These are phyloP conservation scores for Blastobotrys illinoisensis DNA, from an alignment of 1,139 yeast species.

Conservation along the genomic window DNA sequence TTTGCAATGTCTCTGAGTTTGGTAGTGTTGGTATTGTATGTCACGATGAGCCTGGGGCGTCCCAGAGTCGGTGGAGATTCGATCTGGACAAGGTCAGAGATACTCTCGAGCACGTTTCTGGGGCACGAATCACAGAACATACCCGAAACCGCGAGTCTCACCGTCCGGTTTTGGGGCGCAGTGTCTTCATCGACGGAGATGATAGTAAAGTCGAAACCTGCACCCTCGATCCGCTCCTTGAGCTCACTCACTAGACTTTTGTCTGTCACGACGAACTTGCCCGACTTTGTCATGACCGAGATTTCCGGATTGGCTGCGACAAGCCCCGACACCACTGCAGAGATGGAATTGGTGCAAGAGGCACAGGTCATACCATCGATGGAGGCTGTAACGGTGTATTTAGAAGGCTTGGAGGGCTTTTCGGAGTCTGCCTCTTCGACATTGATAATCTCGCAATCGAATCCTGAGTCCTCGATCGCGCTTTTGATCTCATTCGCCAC, in stretches of 20 bases:
- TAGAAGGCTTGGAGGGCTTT: conserved; percentile 6
- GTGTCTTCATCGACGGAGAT: conserved; percentile 18
- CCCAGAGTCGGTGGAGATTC: conserved; percentile 49
- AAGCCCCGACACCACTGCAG: conserved; percentile 44
- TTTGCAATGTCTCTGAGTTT: conserved; percentile 45
- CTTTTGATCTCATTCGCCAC: conserved; percentile 45
- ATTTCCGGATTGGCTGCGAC: conserved; percentile 52
- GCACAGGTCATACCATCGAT: conserved; percentile 76
- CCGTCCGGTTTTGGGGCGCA: conserved; percentile 42
- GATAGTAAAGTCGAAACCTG: conserved; percentile 57
- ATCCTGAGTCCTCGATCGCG: conserved; percentile 51
- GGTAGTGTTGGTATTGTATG: conserved; percentile 56
- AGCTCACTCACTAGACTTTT: conserved; percentile 35
- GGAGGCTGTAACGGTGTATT: conserved; percentile 50
- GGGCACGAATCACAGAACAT: conserved; percentile 51
- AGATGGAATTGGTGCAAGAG: conserved; percentile 58
- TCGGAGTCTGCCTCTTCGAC: conserved; percentile 47
- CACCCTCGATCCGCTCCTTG: conserved; percentile 50
- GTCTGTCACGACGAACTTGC: conserved; percentile 45
- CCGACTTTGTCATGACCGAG: conserved; percentile 56
- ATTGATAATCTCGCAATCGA: conserved; percentile 52
- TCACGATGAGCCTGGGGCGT: conserved; percentile 55
- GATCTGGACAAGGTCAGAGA: conserved; percentile 54
- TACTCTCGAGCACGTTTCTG: neutral
- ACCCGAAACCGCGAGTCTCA: conserved; percentile 55